A percentile compares a stretch with the other conserved stretches of the same genome.
These are phyloP conservation scores for Hymenoscyphus occultus DNA, from an alignment of 2,329 filamentous ascomycete genomes.

Conservation along the genomic window DNA sequence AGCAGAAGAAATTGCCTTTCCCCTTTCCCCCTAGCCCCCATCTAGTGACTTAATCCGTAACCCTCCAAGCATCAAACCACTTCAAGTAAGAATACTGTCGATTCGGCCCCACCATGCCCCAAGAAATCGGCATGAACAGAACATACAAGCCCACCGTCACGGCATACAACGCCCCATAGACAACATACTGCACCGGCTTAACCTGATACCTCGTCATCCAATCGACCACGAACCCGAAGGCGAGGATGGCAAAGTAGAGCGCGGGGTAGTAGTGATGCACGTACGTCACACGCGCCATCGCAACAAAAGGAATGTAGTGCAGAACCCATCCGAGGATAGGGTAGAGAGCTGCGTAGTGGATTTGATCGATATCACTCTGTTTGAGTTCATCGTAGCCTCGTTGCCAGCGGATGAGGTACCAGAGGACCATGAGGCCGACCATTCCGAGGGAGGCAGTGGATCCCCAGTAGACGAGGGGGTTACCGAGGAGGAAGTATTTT, in stretches of 20 bases:
- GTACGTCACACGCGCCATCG: conserved; percentile 98
- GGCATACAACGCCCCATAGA: conserved; percentile 74
- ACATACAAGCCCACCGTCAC: conserved; percentile 78
- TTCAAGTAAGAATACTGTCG: conserved; percentile 86
- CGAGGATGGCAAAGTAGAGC: conserved; percentile 93
- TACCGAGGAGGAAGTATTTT: conserved; percentile 98
- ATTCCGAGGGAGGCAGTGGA: conserved; percentile 75
- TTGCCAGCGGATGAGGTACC: conserved; percentile 94
- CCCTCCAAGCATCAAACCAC: conserved; percentile 82
- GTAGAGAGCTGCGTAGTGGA: conserved; percentile 91
- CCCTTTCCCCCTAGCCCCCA: too few species aligned
- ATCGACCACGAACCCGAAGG: conserved; percentile 82
- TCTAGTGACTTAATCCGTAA: conserved; percentile 31
- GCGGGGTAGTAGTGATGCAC: conserved; percentile 99
- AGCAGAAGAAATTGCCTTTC: too few species aligned
- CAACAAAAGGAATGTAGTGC: conserved; percentile 91
- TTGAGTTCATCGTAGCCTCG: conserved; percentile 85
- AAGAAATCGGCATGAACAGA: conserved; percentile 89
- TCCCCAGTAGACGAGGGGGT: conserved; percentile 94
- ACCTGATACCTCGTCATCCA: conserved; percentile 71
- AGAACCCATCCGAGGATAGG: conserved; percentile 92
- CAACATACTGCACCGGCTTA: conserved; percentile 58
- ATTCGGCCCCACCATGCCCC: conserved; percentile 87
- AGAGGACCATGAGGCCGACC: conserved; percentile 69
- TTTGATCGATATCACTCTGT: conserved; percentile 79